Evolutionary conservation across 1,284 basidiomycete genomes (phyloP), one percentile per base, ranked within the genome.

Genomic region (Cryptococcus sp.): DNA sequence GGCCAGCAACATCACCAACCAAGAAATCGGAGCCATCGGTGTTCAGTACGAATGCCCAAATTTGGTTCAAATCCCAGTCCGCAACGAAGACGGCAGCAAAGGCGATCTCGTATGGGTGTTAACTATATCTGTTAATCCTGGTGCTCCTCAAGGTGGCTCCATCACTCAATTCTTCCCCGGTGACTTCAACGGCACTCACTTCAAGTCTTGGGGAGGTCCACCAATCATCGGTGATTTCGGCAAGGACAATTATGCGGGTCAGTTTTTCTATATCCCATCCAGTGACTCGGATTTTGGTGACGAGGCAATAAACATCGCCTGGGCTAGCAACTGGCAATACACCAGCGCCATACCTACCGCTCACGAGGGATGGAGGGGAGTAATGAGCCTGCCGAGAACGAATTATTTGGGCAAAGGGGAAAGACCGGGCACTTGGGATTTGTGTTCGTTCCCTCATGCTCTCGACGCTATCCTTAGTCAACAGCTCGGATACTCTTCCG

Each of bases 231-330:
- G 66, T 49, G 77, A 80, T 59, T 80, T 78, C 55, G 76, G 62
- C 52, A 79, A 78, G 61, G 79, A 80, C 68, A 75, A 72, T 46
- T 80, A 79, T 61, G 79, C 78, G 15, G 76, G 74, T 19, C 75
- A 77, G 61, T 78, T 76, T 61, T 80, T 74, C 67, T 56, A 64
- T n/a, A n/a, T n/a, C n/a, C n/a, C n/a, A n/a, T n/a, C n/a, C n/a
- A n/a, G n/a, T n/a, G n/a, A n/a, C n/a, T n/a, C n/a, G n/a, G n/a
- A n/a, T n/a, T n/a, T n/a, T n/a, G n/a, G n/a, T n/a, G n/a, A n/a
- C n/a, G n/a, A n/a, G n/a, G n/a, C n/a, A n/a, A n/a, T n/a, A n/a
- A n/a, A n/a, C n/a, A n/a, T n/a, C n/a, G n/a, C n/a, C n/a, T n/a
- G n/a, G n/a, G n/a, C n/a, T n/a, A n/a, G n/a, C n/a, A n/a, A n/a